Evolutionary conservation across 2,329 filamentous ascomycete genomes (phyloP).

Genomic region (Nemania sp.): DNA sequence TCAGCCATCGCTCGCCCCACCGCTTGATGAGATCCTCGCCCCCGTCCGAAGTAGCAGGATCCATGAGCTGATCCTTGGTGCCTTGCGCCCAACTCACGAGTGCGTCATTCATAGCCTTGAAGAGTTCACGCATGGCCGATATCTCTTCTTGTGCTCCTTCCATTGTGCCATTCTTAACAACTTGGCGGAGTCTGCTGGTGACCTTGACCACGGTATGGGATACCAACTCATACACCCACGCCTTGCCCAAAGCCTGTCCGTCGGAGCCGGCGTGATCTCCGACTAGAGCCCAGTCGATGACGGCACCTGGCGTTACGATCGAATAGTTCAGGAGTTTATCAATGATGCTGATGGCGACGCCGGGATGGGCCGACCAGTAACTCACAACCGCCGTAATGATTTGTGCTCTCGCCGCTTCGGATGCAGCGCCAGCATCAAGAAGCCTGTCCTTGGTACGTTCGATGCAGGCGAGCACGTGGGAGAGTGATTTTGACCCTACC

Average conservation of each 20-base stretch:
- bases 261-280: conserved; percentile 56
- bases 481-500: conserved; percentile 93
- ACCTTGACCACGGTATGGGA: conserved; percentile 89
- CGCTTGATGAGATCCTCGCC: conserved; percentile 70
- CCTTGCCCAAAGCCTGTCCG: conserved; percentile 70
- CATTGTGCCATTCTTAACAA: conserved; percentile 65
- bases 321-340: conserved; percentile 98
- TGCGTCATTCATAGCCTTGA: conserved; percentile 78
- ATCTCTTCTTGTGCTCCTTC: conserved; percentile 65
- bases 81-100: conserved; percentile 73
- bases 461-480: conserved; percentile 92
- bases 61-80: conserved; percentile 75
- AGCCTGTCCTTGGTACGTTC: conserved; percentile 92
- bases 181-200: conserved; percentile 80
- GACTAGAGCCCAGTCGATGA: conserved; percentile 87
- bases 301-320: conserved; percentile 82
- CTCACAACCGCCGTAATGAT: conserved; percentile 88
- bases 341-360: conserved; percentile 87
- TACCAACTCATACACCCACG: conserved; percentile 88
- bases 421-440: conserved; percentile 75
- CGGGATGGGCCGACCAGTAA: conserved; percentile 93
- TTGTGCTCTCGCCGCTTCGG: conserved; percentile 77
- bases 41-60: conserved; percentile 54
- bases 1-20: conserved; percentile 86
- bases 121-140: conserved; percentile 76